Conservation (phyloP, 2,329 filamentous ascomycete species). For the Raffaelea ambrosiae region DNA sequence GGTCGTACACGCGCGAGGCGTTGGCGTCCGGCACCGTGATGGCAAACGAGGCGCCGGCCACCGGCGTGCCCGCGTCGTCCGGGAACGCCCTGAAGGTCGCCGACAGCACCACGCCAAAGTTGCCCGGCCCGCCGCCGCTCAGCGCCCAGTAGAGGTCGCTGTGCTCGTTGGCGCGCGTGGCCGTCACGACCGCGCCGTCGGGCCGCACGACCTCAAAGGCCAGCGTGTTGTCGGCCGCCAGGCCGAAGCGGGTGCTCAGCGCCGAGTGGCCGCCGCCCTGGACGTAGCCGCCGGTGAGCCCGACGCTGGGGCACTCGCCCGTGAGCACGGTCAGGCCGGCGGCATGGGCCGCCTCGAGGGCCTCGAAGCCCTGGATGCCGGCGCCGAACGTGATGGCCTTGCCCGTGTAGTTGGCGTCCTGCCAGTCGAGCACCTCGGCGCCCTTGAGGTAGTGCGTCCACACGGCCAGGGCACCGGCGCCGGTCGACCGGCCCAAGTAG, state of each 20-base stretch:
- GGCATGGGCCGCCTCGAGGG: slow-evolving; percentile 35
- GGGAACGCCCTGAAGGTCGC: slow-evolving; percentile 24
- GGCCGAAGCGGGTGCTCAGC: slow-evolving; percentile 33
- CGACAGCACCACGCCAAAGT: slow-evolving; percentile 40
- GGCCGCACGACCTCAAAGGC: slow-evolving; percentile 31
- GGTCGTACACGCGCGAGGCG: slow-evolving; percentile 32
- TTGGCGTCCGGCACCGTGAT: slow-evolving; percentile 28
- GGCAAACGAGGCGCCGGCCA: slow-evolving; percentile 30
- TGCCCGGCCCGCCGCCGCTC: slow-evolving; percentile 41
- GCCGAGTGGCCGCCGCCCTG: slow-evolving; percentile 51
- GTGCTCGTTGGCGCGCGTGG: slow-evolving; percentile 26
- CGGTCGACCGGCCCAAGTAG: slow-evolving; percentile 50
- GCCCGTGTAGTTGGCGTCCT: slow-evolving; percentile 2
- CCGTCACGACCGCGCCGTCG: slow-evolving; percentile 23
- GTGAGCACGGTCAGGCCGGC: neutral
- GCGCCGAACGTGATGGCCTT: slow-evolving; percentile 32
- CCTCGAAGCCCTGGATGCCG: slow-evolving; percentile 39
- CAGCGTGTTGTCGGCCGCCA: slow-evolving; percentile 33
- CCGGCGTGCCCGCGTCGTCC: slow-evolving; percentile 25
- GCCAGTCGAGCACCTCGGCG: neutral
- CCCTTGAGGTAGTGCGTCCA: slow-evolving; percentile 38
- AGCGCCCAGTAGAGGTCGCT: slow-evolving; percentile 50
- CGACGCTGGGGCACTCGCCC: slow-evolving; percentile 30
- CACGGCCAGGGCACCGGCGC: slow-evolving; percentile 47
- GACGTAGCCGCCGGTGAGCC: slow-evolving; percentile 50